phyloP scores from a whole-genome alignment of 2,329 filamentous ascomycete genomes.

The Podosphaera aphanis region DNA sequence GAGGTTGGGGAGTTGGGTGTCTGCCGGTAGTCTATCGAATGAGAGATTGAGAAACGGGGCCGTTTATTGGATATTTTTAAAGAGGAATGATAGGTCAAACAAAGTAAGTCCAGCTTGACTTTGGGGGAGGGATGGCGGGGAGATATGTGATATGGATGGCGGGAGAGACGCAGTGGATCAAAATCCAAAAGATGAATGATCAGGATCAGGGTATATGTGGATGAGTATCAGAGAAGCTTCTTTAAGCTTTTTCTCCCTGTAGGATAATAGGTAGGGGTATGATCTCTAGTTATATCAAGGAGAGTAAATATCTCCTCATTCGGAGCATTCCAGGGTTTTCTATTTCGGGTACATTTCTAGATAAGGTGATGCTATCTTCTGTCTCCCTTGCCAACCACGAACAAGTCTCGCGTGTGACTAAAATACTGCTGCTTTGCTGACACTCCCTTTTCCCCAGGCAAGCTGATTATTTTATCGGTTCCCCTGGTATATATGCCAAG shows the following conservation, averaged over 20 bases:
- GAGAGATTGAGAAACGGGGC: slow-evolving; percentile 16
- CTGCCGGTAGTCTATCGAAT: slow-evolving; percentile 7
- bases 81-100: slow-evolving; percentile 17
- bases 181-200: not conserved
- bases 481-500: not conserved
- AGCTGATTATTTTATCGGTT: not conserved
- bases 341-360: slow-evolving; percentile 1
- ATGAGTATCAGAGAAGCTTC: slow-evolving; percentile 7
- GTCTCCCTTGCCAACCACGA: not conserved
- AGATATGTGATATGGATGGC: slow-evolving; percentile 15
- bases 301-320: not conserved
- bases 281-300: not conserved
- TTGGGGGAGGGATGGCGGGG: slow-evolving; percentile 6
- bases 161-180: not conserved
- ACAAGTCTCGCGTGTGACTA: not conserved
- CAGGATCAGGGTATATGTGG: not conserved
- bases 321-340: not conserved
- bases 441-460: not conserved
- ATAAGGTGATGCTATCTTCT: slow-evolving; percentile 1
- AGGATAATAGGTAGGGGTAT: not conserved
- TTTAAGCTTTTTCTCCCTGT: not conserved
- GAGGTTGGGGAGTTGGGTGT: slow-evolving; percentile 10
- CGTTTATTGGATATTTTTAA: slow-evolving; percentile 19
- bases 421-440: not conserved
- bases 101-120: slow-evolving; percentile 18